Evolutionary conservation across 75 land plant species (phyloP), one percentile per base, ranked within the genome.

Genomic region (Chamaecyparis obtusa): DNA sequence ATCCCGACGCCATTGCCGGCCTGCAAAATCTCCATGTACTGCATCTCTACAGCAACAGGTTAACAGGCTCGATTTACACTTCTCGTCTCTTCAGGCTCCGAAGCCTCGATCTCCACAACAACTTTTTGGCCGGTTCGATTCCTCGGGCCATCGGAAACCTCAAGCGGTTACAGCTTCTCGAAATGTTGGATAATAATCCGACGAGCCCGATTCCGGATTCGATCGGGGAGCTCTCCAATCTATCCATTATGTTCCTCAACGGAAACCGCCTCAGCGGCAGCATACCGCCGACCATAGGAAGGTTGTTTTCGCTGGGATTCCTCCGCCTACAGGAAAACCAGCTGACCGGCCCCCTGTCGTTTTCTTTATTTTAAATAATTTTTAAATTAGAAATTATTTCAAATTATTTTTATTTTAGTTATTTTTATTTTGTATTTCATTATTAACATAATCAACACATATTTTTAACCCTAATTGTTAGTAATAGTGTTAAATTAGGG

Each of bases 11-110:
- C 33, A 76, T 94, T 71, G 94, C 88, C 3, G 83, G 82, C 54
- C 85, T 82, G 27, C 41, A 82, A 5, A 85, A 56, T 2, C 86
- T 91, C 51, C 85, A 84, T 35, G 56, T 85, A 30, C 49, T 89
- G 86, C 71, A 91, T 86, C 86, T 94, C 39, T 90, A 90, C 88
- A 78, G 75, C 83, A 95, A 96, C 79, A 36, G 74, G 17, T 67
- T 96, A 17, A 88, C 86, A 2, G 98, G 98, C 36, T 24, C 85
- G 30, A 91, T 96, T 35, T 95, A 96, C n/a, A 32, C 9, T 27
- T 64, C 27, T 9, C n/a, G 82, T 79, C 82, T 79, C 41, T 24
- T 37, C 46, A 79, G 0, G 82, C 82, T 79, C 15, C 39, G 24
- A 19, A 44, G 46, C 15, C 83, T 90, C 86, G 91, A 90, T 64